Conservation (phyloP, 139 green algal genomes). For the Diplosphaera chodatii region DNA sequence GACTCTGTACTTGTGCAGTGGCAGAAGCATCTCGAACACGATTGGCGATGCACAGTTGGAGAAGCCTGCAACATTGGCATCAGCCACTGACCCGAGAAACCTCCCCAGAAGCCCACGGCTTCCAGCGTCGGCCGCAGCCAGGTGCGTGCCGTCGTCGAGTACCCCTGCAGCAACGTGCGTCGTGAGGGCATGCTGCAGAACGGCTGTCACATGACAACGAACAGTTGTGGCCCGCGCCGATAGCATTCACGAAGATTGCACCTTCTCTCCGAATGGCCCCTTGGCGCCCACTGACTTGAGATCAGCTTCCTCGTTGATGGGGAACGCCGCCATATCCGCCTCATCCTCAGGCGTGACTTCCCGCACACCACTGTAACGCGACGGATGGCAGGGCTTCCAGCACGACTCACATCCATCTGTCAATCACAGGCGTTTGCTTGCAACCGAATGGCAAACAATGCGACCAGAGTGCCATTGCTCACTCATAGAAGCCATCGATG, state of each 20-base stretch:
- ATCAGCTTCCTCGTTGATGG: constrained; percentile 44
- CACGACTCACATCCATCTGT: too few species aligned
- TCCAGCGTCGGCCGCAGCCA: constrained; percentile 57
- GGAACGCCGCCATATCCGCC: constrained; percentile 37
- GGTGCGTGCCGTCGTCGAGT: not conserved
- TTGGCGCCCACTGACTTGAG: constrained; percentile 33
- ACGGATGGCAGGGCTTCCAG: too few species aligned
- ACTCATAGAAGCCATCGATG: constrained; percentile 65
- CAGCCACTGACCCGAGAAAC: constrained; percentile 18
- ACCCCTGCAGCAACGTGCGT: too few species aligned
- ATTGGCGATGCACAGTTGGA: not conserved
- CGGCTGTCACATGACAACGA: too few species aligned
- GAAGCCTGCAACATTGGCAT: not conserved
- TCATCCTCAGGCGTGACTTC: constrained; percentile 35
- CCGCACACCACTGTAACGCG: constrained; percentile 28
- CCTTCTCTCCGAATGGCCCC: constrained; percentile 42
- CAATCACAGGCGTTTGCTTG: too few species aligned
- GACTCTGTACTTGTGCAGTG: too few species aligned
- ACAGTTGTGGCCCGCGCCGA: too few species aligned
- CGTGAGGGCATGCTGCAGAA: too few species aligned
- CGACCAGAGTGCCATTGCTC: too few species aligned
- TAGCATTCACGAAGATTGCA: too few species aligned
- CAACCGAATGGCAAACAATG: too few species aligned
- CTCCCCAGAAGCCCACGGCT: constrained; percentile 50
- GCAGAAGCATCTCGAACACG: too few species aligned